Conservation (phyloP, 768 basidiomycete genomes). For the Boletus barrowsii region DNA sequence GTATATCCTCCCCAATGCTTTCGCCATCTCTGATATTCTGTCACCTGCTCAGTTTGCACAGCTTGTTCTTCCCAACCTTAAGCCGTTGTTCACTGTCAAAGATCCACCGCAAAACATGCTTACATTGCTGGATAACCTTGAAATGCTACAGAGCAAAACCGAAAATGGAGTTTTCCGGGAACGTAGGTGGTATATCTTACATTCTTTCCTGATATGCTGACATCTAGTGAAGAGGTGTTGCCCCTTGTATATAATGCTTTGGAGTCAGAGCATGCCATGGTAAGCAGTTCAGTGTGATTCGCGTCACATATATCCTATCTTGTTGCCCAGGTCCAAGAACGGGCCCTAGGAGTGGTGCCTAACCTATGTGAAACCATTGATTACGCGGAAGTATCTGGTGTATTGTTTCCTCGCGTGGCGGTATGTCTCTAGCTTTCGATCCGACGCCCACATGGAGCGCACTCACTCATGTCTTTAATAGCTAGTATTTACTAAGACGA, state of each 20-base stretch:
- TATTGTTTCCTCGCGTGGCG: slow-evolving; percentile 90
- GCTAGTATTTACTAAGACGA: slow-evolving; percentile 92
- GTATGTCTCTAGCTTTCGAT: slow-evolving; percentile 42
- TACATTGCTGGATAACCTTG: slow-evolving; percentile 85
- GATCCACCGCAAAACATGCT: slow-evolving; percentile 98
- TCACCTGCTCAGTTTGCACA: slow-evolving; percentile 77
- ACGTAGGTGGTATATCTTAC: slow-evolving; percentile 49
- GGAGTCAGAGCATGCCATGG: slow-evolving; percentile 89
- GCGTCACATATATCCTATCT: slow-evolving; percentile 2
- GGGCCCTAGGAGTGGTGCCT: slow-evolving; percentile 80
- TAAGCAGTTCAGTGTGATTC: slow-evolving; percentile 31
- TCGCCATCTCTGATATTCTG: slow-evolving; percentile 78
- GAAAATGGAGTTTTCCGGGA: slow-evolving; percentile 83
- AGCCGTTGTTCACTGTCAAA: slow-evolving; percentile 84
- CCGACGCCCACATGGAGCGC: neutral
- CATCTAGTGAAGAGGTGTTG: slow-evolving; percentile 68
- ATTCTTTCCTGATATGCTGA: slow-evolving; percentile 4
- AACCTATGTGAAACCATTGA: slow-evolving; percentile 90
- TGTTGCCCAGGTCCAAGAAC: slow-evolving; percentile 78
- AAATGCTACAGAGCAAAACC: slow-evolving; percentile 85
- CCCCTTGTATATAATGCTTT: slow-evolving; percentile 94
- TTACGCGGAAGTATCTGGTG: slow-evolving; percentile 89
- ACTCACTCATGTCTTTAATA: slow-evolving; percentile 33
- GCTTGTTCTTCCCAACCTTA: slow-evolving; percentile 80
- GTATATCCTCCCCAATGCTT: slow-evolving; percentile 94